Evolutionary conservation across 306 rosid genomes (phyloP).

Genomic region (Fragaria vesca): DNA sequence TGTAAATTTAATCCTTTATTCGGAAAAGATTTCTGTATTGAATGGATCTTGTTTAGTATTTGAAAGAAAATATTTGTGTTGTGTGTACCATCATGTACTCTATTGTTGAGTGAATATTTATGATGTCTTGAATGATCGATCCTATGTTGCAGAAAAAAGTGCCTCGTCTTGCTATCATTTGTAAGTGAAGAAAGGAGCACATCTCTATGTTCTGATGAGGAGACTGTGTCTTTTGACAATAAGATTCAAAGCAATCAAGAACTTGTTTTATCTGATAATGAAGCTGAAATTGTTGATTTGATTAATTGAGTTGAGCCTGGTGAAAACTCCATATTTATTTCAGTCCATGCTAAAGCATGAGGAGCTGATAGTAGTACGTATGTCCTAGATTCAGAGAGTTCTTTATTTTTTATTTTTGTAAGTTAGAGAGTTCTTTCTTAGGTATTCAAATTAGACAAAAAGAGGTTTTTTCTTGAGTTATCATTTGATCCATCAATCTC

Average conservation of each 20-base stretch:
- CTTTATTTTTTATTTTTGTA: conserved; percentile 13
- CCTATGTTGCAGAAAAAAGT: conserved; percentile 62
- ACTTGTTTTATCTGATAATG: conserved; percentile 51
- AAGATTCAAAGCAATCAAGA: conserved; percentile 63
- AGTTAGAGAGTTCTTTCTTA: too few species aligned
- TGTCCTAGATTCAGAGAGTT: conserved; percentile 65
- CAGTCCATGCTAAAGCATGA: conserved; percentile 62
- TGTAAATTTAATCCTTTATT: too few species aligned
- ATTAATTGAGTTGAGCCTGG: conserved; percentile 65
- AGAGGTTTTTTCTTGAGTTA: too few species aligned
- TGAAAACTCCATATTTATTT: conserved; percentile 60
- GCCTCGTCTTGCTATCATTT: conserved; percentile 76
- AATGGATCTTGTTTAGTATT: too few species aligned
- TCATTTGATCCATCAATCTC: too few species aligned
- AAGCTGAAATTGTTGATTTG: conserved; percentile 71
- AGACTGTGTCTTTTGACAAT: conserved; percentile 66
- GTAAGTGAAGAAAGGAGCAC: conserved; percentile 68
- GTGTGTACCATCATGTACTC: too few species aligned
- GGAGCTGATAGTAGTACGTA: conserved; percentile 76
- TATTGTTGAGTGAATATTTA: too few species aligned
- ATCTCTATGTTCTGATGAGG: conserved; percentile 65
- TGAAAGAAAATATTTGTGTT: too few species aligned
- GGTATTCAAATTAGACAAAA: too few species aligned
- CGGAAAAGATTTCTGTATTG: too few species aligned
- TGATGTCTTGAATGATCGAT: not conserved